Conservation (phyloP, 1,284 basidiomycete species). For the Cutaneotrichosporon spelunceum region DNA sequence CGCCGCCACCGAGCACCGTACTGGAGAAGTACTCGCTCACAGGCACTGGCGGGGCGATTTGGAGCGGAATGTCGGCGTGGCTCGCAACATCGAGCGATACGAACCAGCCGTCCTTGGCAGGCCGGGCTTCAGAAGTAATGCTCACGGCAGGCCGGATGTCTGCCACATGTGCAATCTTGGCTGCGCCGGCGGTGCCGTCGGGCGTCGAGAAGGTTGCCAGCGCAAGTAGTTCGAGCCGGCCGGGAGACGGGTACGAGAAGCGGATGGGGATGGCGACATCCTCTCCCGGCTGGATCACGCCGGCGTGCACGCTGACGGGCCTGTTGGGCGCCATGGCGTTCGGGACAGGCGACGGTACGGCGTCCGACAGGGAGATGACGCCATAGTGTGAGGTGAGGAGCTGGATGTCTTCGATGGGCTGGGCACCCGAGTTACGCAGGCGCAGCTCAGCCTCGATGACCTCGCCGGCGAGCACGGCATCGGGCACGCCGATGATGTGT, state of each 20-base stretch:
- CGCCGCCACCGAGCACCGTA: neutral
- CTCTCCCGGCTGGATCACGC: constrained; percentile 30
- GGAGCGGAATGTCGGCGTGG: constrained; percentile 15
- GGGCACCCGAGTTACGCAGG: constrained; percentile 43
- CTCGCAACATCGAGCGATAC: constrained; percentile 14
- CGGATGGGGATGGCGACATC: constrained; percentile 28
- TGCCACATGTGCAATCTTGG: constrained; percentile 22
- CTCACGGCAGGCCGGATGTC: constrained; percentile 22
- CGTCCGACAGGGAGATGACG: constrained; percentile 17
- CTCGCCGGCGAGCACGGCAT: constrained; percentile 44
- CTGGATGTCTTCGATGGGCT: constrained; percentile 34
- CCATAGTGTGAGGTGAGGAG: constrained; percentile 36
- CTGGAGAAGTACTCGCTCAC: constrained; percentile 17
- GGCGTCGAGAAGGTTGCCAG: constrained; percentile 29
- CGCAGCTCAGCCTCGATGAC: constrained; percentile 26
- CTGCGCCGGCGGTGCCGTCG: constrained; percentile 19
- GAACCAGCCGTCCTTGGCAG: constrained; percentile 15
- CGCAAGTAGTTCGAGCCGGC: constrained; percentile 30
- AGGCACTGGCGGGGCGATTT: constrained; percentile 1
- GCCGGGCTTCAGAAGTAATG: constrained; percentile 9
- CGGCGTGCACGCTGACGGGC: constrained; percentile 20
- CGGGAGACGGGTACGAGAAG: constrained; percentile 20
- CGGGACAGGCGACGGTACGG: constrained; percentile 18
- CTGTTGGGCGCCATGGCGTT: constrained; percentile 29
- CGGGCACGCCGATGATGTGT: constrained; percentile 31